Evolutionary conservation across 176 grass and related monocot species (phyloP), one percentile per base, ranked within the genome.

Genomic region (Leersia perrieri): DNA sequence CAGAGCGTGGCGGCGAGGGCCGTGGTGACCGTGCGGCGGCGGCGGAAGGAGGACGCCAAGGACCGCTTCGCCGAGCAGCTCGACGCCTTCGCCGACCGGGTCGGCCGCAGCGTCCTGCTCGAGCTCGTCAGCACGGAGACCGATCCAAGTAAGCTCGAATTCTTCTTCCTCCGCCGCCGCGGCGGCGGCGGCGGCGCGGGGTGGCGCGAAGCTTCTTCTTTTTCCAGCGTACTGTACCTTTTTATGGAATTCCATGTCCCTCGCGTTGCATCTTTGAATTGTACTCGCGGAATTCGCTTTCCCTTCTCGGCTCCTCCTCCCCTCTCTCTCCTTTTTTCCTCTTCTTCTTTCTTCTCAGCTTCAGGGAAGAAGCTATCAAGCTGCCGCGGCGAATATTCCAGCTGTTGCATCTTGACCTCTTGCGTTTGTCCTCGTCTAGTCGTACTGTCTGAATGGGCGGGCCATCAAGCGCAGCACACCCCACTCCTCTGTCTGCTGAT

Each of bases 91-190:
- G 87, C 69, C 18, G 97, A 99, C 67, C 61, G 84, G 65, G 31
- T 96, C 35, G 87, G 93, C 27, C 62, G 82, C 9, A 91, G 63
- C 75, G 80, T 99, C 60, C 64, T 88, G 47, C 71, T 96, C 34
- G 89, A 99, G 80, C 90, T 99, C 78, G 38, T 99, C 78, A 89
- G 97, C 89, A 90, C 90, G 2, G 93, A 93, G 87, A 93, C 73
- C 3, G 93, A 99, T 62, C 81, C 80, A 4, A 87, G 95, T 97
- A 89, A 87, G 88, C 77, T 22, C 18, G n/a, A n/a, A n/a, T n/a
- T 14, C 6, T 2, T 25, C 22, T 18, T 47, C 20, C 65, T 0
- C 11, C 25, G 5, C 11, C 57, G 3, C 32, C 34, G 41, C 0
- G 66, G 20, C 6, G 25, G 16, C 4, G 31, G 2, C 32, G 22